These are phyloP conservation scores for Aspergillus cavernicola DNA, from an alignment of 495 filamentous ascomycete species.

Conservation along the genomic window DNA sequence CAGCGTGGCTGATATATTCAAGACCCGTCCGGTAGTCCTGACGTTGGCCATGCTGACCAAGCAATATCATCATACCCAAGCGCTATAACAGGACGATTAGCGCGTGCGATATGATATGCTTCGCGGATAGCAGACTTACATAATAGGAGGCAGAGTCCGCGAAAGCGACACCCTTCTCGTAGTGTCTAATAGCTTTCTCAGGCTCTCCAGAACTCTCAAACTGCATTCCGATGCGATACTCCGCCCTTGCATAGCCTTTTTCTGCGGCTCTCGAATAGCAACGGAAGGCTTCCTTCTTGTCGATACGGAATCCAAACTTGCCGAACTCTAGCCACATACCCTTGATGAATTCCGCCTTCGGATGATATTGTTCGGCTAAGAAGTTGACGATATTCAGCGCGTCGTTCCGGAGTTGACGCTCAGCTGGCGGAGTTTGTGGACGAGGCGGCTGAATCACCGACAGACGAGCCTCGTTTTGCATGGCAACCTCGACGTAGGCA, in stretches of 20 bases:
- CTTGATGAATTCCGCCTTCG: constrained; percentile 89
- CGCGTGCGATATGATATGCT: background rate
- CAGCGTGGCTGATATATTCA: constrained; percentile 75
- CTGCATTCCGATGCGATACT: constrained; percentile 98
- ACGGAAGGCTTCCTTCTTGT: constrained; percentile 91
- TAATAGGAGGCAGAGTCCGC: constrained; percentile 93
- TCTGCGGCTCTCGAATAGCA: constrained; percentile 83
- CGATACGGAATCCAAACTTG: constrained; percentile 81
- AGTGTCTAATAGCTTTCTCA: constrained; percentile 85
- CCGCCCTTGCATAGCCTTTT: constrained; percentile 85
- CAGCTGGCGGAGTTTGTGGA: constrained; percentile 74
- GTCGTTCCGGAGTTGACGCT: constrained; percentile 82
- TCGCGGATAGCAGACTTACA: constrained; percentile 28
- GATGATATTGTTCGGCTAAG: constrained; percentile 85
- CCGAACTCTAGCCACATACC: constrained; percentile 98
- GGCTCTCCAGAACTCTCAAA: constrained; percentile 91
- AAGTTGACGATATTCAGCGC: constrained; percentile 89
- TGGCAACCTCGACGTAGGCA: constrained; percentile 79
- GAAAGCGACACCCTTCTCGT: constrained; percentile 69
- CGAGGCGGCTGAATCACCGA: constrained; percentile 62
- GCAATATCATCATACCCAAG: constrained; percentile 93
- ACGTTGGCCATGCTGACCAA: constrained; percentile 85
- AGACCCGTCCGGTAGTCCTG: constrained; percentile 77
- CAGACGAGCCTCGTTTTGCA: constrained; percentile 62
- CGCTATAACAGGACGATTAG: constrained; percentile 48